Conservation (phyloP, 2,329 filamentous ascomycete genomes). For the Hyphodiscus sp. region DNA sequence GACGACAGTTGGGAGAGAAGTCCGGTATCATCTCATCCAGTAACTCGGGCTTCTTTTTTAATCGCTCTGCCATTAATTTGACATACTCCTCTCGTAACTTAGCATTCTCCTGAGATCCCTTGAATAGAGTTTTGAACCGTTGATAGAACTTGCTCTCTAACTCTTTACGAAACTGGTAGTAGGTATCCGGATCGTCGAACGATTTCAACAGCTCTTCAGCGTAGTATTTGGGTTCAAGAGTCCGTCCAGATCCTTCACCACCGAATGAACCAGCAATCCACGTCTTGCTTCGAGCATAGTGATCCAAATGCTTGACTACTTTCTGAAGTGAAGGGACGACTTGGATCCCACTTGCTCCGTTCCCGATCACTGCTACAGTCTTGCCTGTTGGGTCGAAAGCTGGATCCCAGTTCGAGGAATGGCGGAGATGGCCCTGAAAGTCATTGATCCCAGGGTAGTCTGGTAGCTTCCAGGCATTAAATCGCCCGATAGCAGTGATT, state of each 20-base stretch:
- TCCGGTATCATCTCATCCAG: constrained; percentile 51
- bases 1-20: constrained; percentile 58
- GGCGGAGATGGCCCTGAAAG: constrained; percentile 44
- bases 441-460: constrained; percentile 50
- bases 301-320: constrained; percentile 12
- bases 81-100: constrained; percentile 41
- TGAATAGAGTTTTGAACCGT: constrained; percentile 47
- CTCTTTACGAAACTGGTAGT: constrained; percentile 35
- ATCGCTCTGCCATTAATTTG: constrained; percentile 46
- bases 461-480: constrained; percentile 60
- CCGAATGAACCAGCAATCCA: constrained; percentile 63
- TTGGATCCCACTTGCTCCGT: constrained; percentile 46
- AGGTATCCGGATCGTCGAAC: constrained; percentile 32
- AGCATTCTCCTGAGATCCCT: constrained; percentile 43
- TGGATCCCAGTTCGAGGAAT: constrained; percentile 55
- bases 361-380: constrained; percentile 44
- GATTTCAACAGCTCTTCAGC: constrained; percentile 31
- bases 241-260: constrained; percentile 35
- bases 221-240: constrained; percentile 26
- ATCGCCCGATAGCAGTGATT: constrained; percentile 57
- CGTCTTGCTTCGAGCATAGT: constrained; percentile 43
- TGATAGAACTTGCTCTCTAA: constrained; percentile 35
- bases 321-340: constrained; percentile 40
- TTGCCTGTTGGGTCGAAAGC: constrained; percentile 42
- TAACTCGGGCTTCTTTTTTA: constrained; percentile 49